Evolutionary conservation across 176 grass and related monocot species (phyloP).

Genomic region (Chrysopogon serrulatus): DNA sequence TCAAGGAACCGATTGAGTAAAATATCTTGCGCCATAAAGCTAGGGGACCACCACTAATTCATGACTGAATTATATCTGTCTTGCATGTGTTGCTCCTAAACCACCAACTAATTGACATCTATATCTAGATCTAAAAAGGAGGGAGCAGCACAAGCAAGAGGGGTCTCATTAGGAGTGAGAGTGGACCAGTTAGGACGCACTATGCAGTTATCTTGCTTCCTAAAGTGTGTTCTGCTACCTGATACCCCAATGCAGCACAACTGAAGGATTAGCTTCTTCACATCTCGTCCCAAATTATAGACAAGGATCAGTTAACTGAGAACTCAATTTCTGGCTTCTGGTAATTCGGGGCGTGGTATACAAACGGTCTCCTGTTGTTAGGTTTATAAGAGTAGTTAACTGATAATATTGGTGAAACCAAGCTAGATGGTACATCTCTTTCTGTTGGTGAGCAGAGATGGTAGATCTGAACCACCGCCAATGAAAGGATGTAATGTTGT

Average conservation of each 20-base stretch:
- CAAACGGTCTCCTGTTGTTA: not conserved
- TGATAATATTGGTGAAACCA: not conserved
- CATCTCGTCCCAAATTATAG: not conserved
- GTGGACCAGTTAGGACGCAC: not conserved
- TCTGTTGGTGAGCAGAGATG: constrained; percentile 9
- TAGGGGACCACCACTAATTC: not conserved
- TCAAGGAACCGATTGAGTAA: constrained; percentile 24
- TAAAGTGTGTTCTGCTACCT: not conserved
- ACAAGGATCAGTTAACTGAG: not conserved
- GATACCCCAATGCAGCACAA: not conserved
- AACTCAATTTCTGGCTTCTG: not conserved
- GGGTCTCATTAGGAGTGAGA: not conserved
- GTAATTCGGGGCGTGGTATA: not conserved
- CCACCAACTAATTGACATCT: constrained; percentile 26
- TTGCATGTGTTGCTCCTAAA: constrained; percentile 7
- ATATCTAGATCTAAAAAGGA: constrained; percentile 21
- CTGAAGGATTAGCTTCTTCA: not conserved
- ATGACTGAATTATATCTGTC: constrained; percentile 18
- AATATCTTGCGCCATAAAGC: not conserved
- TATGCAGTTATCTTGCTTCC: not conserved
- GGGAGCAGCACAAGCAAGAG: not conserved
- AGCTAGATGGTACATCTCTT: constrained; percentile 14
- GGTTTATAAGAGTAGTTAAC: not conserved
- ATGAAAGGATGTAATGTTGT: not conserved
- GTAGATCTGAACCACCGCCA: constrained; percentile 10